A percentile compares a stretch with the other conserved stretches of the same genome.
Evolutionary conservation across 495 filamentous ascomycete genomes (phyloP).

Genomic region (Hypoxylon cercidicola): DNA sequence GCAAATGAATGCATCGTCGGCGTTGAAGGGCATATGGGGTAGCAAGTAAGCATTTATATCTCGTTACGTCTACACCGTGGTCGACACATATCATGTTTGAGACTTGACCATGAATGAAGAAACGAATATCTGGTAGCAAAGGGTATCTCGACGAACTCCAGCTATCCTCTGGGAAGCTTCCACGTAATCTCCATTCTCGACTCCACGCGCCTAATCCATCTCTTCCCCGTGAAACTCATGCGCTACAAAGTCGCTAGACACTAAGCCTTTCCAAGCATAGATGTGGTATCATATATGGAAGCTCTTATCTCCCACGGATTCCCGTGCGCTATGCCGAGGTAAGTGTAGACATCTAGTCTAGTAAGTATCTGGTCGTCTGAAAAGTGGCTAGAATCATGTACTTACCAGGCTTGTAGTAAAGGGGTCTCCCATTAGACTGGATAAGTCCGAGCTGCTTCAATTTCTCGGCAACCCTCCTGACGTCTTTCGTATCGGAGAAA

Average conservation of each 20-base stretch:
- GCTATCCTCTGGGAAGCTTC: conserved; percentile 7
- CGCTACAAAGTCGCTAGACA: neutral
- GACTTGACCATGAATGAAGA: conserved; percentile 16
- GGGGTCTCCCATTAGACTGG: conserved; percentile 54
- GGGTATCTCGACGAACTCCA: conserved; percentile 34
- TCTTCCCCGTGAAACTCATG: too few species aligned
- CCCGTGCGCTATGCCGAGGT: conserved; percentile 70
- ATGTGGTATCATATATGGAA: conserved; percentile 61
- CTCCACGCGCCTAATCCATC: neutral
- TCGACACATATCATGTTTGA: conserved; percentile 10
- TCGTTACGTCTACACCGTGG: conserved; percentile 21
- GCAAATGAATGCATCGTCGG: conserved; percentile 34
- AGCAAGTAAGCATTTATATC: conserved; percentile 31
- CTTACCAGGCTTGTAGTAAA: conserved; percentile 81
- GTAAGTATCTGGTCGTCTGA: conserved; percentile 11
- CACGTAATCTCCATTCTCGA: conserved; percentile 3
- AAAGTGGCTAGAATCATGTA: conserved; percentile 5
- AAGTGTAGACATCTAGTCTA: conserved; percentile 74
- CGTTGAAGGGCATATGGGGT: conserved; percentile 24
- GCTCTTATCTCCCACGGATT: conserved; percentile 77
- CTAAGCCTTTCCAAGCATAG: conserved; percentile 43
- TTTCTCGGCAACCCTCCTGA: conserved; percentile 69
- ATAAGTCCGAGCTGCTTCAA: conserved; percentile 70
- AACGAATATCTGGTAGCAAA: conserved; percentile 14
- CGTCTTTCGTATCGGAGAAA: conserved; percentile 73